These are phyloP conservation scores for Starmerella powellii DNA, from an alignment of 805 yeast genomes.

Conservation along the genomic window DNA sequence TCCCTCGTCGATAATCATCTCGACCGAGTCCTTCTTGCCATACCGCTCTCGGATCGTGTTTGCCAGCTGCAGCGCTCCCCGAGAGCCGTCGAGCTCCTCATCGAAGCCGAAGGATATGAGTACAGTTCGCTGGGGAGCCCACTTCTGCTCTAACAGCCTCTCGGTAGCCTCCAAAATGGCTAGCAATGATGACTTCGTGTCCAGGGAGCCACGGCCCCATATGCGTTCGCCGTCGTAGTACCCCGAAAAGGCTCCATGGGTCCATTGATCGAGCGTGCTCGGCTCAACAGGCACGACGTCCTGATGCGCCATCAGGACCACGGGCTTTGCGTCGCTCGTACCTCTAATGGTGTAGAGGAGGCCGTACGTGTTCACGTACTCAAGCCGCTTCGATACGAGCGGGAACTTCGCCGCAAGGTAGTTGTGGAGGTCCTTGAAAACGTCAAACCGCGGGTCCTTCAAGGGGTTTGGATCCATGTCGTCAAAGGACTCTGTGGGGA, in stretches of 20 bases:
- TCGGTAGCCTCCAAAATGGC: slow-evolving; percentile 60
- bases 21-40: slow-evolving; percentile 45
- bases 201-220: slow-evolving; percentile 71
- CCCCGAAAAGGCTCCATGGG: slow-evolving; percentile 53
- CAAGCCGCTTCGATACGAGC: slow-evolving; percentile 35
- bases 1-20: slow-evolving; percentile 66
- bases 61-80: slow-evolving; percentile 49
- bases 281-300: slow-evolving; percentile 70
- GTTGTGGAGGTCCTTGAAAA: slow-evolving; percentile 39
- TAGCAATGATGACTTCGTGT: slow-evolving; percentile 59
- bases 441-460: slow-evolving; percentile 41
- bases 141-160: slow-evolving; percentile 39
- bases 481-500: slow-evolving; percentile 57
- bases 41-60: slow-evolving; percentile 39
- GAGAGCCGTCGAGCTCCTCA: slow-evolving; percentile 57
- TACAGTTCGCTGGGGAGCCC: slow-evolving; percentile 49
- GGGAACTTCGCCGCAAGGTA: slow-evolving; percentile 49
- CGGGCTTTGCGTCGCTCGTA: slow-evolving; percentile 40
- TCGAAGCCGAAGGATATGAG: slow-evolving; percentile 64
- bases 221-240: slow-evolving; percentile 51
- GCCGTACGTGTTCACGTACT: slow-evolving; percentile 49
- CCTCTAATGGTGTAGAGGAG: slow-evolving; percentile 57
- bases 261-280: slow-evolving; percentile 47
- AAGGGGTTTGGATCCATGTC: slow-evolving; percentile 35
- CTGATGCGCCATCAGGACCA: slow-evolving; percentile 62